A percentile compares a stretch with the other conserved stretches of the same genome.
Evolutionary conservation across 31 red algal genomes (phyloP).

Genomic region (Odonthalia washingtoniensis): DNA sequence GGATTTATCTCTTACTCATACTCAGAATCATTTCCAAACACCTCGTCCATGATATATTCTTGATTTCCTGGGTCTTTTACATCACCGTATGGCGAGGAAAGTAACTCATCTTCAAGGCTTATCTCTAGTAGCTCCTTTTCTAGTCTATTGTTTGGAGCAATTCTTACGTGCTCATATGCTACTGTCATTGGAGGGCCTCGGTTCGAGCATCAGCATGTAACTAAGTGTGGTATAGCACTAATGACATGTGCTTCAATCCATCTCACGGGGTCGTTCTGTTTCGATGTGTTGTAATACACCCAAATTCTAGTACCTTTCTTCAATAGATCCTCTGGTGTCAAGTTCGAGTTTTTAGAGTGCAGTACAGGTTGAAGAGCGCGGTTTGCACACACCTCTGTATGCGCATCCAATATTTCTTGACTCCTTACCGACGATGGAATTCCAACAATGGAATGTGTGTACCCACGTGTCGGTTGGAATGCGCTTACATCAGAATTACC

Average conservation of each 20-base stretch:
- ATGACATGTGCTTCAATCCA: slow-evolving; percentile 17
- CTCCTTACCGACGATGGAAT: background rate
- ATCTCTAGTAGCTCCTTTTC: background rate
- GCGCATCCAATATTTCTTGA: slow-evolving; percentile 11
- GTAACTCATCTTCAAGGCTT: background rate
- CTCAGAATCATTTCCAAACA: too few species aligned
- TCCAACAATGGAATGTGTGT: slow-evolving; percentile 16
- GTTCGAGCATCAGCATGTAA: slow-evolving; percentile 14
- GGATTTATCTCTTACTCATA: too few species aligned
- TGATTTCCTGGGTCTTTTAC: too few species aligned
- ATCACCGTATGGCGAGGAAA: too few species aligned
- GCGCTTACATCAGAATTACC: slow-evolving; percentile 12
- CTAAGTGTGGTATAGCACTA: background rate
- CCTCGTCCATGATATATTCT: too few species aligned
- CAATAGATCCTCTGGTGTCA: background rate
- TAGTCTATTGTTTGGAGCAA: background rate
- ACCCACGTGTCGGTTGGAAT: slow-evolving; percentile 31
- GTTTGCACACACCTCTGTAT: background rate
- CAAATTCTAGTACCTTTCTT: background rate
- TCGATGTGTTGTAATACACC: slow-evolving; percentile 44
- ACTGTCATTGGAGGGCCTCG: slow-evolving; percentile 37
- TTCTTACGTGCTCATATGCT: slow-evolving; percentile 36
- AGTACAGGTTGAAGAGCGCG: slow-evolving; percentile 13
- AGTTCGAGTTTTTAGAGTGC: background rate
- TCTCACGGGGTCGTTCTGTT: slow-evolving; percentile 34